Evolutionary conservation across 441 rosid species (phyloP), one percentile per base, ranked within the genome.

Genomic region (Monsonia emarginata): DNA sequence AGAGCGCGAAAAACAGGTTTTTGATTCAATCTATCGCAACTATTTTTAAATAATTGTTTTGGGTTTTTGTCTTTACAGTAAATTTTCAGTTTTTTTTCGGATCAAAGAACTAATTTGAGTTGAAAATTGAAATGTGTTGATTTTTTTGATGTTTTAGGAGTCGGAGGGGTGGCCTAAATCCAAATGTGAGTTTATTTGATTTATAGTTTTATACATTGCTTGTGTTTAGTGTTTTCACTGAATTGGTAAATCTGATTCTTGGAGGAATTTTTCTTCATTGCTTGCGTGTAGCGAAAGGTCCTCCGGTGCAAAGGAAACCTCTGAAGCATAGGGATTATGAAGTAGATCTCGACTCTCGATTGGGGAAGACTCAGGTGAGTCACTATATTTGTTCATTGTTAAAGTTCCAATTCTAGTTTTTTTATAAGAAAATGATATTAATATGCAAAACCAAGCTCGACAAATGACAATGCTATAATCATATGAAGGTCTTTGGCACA

Each of bases 261-360:
- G 67, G 56, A 61, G 64, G 34, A 42, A n/a, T n/a, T 56, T 63
- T 11, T 52, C 5, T 22, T 21, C 34, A 8, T 34, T 50, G 25
- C 60, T 19, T 60, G 0, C 61, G 63, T 74, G 73, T 86, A 86
- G 96, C 92, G 1, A 89, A 89, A 84, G 96, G 74, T 65, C 96
- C 97, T 38, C 97, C 91, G 0, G 97, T 94, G 72, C 99, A 88
- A 73, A 86, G 99, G 83, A 88, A 91, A 48, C 99, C 97, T 3
- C 80, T 95, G 81, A 89, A 95, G 86, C 99, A 95, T 74, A 85
- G 99, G 79, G 97, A 95, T 78, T 89, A 86, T 76, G 86, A 89
- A 76, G 99, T 91, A 4, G 97, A 91, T 80, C 89, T 91, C 7
- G 97, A 89, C 65, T 91, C 97, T 78, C 96, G 99, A 42, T 63